Base-by-base conservation (phyloP, 2,329 filamentous ascomycete genomes). In the Penicillium hordei region DNA sequence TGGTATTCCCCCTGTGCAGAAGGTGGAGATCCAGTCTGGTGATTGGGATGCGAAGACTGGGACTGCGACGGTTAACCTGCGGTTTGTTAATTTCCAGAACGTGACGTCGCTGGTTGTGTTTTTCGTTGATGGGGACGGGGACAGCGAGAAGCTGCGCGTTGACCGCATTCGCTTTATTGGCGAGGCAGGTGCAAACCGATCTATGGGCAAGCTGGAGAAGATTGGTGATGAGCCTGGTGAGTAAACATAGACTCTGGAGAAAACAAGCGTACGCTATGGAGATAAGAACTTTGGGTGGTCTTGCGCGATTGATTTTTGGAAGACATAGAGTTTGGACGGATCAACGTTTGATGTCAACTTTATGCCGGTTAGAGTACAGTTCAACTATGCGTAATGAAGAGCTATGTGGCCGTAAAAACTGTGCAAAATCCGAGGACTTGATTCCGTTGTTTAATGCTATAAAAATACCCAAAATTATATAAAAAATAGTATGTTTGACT, bases 11-110 rank as follows among this genome's bases (percentile, higher is more conserved):
- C 84, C 90, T 0, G 93, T 90, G 17, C 94, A 99, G 76, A 83
- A 82, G 52, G 86, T 97, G 59, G 88, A 88, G 68, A 82, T 99
- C 43, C 81, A 83, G 60, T 80, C 87, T 45, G 82, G 83, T 52
- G 91, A 96, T 70, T 99, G 94, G 93, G 90, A 92, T 74, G 60
- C 71, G 49, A 80, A 82, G 44, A 86, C 90, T 15, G 89, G 87
- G 51, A 93, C 90, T 9, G 89, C 86, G 15, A 89, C 82, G 67
- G 78, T 93, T 53, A 78, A 83, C 44, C 78, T 97, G 68, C 89
- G 93, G 15, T 97, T 93, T 70, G 94, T 99, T 77, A 97, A 97
- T 79, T 99, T 97, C 81, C 94, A 97, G 78, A 95, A 92, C 71
- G 89, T 97, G 53, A 89, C 86, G 59, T 94, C 88, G 60, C 72